These are phyloP conservation scores for Penicillium paradoxum DNA, from an alignment of 495 filamentous ascomycete genomes.

Conservation along the genomic window DNA sequence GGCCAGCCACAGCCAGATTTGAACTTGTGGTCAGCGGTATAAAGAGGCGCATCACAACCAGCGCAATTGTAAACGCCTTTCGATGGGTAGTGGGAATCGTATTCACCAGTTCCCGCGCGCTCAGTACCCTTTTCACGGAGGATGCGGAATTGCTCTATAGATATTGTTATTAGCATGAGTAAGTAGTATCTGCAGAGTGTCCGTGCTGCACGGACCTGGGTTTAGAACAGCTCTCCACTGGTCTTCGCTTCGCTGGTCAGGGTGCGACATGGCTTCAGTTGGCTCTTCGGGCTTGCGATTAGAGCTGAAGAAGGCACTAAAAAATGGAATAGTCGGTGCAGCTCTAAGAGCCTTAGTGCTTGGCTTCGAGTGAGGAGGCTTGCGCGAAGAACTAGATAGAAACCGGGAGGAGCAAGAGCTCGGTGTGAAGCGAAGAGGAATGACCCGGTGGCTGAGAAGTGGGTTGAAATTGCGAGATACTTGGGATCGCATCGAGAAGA, in stretches of 20 bases:
- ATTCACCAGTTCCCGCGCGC: conserved; percentile 69
- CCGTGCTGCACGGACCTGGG: conserved; percentile 49
- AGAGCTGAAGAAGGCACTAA: conserved; percentile 73
- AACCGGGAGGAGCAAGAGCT: conserved; percentile 20
- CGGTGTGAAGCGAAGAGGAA: conserved; percentile 26
- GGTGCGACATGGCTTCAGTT: conserved; percentile 64
- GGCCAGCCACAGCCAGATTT: conserved; percentile 96
- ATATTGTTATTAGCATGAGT: conserved; percentile 9
- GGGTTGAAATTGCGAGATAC: conserved; percentile 47
- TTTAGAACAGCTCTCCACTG: conserved; percentile 86
- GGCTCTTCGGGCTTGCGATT: conserved; percentile 33
- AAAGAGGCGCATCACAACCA: conserved; percentile 81
- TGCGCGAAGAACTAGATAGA: conserved; percentile 20
- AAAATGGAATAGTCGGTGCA: conserved; percentile 70
- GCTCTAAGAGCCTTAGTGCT: conserved; percentile 44
- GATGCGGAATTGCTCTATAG: conserved; percentile 85
- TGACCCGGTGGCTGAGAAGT: conserved; percentile 20
- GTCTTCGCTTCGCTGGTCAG: conserved; percentile 69
- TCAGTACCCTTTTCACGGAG: conserved; percentile 91
- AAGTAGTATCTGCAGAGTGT: background rate
- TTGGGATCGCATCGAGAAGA: conserved; percentile 20
- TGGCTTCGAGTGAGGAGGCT: conserved; percentile 29
- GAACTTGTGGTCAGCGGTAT: conserved; percentile 89
- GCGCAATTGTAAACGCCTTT: conserved; percentile 79
- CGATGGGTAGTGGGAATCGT: conserved; percentile 75